Percentiles rank a stretch among this genome's conserved stretches.
phyloP scores from a whole-genome alignment of 2,329 filamentous ascomycete species.

The Celoporthe dispersa region DNA sequence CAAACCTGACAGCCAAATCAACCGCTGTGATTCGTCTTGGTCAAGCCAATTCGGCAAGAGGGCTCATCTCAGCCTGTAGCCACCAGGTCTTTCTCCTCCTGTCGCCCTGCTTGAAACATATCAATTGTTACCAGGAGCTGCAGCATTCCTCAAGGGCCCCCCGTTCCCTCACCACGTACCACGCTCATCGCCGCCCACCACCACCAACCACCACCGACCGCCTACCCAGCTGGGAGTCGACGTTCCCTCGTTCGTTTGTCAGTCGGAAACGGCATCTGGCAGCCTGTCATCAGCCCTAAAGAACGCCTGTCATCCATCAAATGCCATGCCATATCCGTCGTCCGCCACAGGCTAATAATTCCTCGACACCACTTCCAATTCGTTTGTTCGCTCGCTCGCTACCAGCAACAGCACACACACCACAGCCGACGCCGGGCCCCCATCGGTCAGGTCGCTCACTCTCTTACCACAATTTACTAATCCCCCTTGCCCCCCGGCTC shows the following conservation, averaged over 20 bases:
- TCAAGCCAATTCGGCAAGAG: background rate
- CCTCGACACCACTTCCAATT: background rate
- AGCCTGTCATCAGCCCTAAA: background rate
- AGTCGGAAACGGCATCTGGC: background rate
- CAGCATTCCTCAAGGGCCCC: background rate
- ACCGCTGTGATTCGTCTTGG: background rate
- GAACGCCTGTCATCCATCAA: background rate
- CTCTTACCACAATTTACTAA: background rate
- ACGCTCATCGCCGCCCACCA: background rate
- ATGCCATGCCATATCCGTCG: slow-evolving; percentile 5
- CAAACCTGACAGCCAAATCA: background rate
- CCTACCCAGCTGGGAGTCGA: background rate
- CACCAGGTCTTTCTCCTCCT: background rate
- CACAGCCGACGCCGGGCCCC: background rate
- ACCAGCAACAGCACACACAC: background rate
- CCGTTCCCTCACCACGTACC: background rate
- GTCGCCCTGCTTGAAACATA: background rate
- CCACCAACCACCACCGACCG: background rate
- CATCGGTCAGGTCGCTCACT: slow-evolving; percentile 2
- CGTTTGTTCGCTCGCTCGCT: background rate
- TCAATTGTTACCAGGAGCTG: background rate
- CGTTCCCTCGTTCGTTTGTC: background rate
- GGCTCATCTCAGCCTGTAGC: background rate
- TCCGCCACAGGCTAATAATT: background rate
- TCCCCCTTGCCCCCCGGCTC: background rate